Evolutionary conservation across 1,284 basidiomycete genomes (phyloP).

Genomic region (Ganoderma boninense): DNA sequence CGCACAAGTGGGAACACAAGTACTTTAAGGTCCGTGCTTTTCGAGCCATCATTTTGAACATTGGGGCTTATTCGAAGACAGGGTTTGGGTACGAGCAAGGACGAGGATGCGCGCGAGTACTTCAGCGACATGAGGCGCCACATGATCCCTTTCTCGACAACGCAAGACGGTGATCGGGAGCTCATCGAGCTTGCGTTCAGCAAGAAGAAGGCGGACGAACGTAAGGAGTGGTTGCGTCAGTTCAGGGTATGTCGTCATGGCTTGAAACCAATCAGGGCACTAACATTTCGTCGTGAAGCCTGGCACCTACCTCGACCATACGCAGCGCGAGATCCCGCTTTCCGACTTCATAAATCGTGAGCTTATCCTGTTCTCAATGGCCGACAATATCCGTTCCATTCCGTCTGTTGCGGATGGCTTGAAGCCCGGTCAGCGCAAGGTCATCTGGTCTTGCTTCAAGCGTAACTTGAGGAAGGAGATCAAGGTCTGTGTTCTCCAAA

Average conservation of each 20-base stretch:
- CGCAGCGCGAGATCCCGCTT: slow-evolving; percentile 86
- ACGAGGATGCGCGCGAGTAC: slow-evolving; percentile 92
- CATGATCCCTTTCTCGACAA: slow-evolving; percentile 91
- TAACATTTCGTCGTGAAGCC: slow-evolving; percentile 59
- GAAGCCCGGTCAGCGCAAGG: slow-evolving; percentile 99
- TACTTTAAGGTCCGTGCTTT: slow-evolving; percentile 87
- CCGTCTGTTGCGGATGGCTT: slow-evolving; percentile 94
- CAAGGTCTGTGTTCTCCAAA: slow-evolving; percentile 63
- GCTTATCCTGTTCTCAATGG: slow-evolving; percentile 99
- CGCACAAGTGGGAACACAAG: slow-evolving; percentile 90
- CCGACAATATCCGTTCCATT: slow-evolving; percentile 97
- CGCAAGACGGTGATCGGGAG: slow-evolving; percentile 84
- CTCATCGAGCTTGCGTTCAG: slow-evolving; percentile 99
- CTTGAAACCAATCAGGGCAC: neutral
- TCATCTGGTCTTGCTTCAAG: slow-evolving; percentile 96
- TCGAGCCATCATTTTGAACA: neutral
- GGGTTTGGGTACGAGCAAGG: slow-evolving; percentile 96
- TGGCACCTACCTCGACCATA: slow-evolving; percentile 95
- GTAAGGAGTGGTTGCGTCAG: slow-evolving; percentile 97
- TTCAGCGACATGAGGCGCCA: slow-evolving; percentile 94
- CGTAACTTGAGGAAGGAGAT: slow-evolving; percentile 93
- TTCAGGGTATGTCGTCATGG: slow-evolving; percentile 70
- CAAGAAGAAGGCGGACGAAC: slow-evolving; percentile 99
- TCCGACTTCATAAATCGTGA: slow-evolving; percentile 99
- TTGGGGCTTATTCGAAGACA: slow-evolving; percentile 40